These are phyloP conservation scores for Hypoxylon crocopeplum DNA, from an alignment of 495 filamentous ascomycete genomes.

Conservation along the genomic window DNA sequence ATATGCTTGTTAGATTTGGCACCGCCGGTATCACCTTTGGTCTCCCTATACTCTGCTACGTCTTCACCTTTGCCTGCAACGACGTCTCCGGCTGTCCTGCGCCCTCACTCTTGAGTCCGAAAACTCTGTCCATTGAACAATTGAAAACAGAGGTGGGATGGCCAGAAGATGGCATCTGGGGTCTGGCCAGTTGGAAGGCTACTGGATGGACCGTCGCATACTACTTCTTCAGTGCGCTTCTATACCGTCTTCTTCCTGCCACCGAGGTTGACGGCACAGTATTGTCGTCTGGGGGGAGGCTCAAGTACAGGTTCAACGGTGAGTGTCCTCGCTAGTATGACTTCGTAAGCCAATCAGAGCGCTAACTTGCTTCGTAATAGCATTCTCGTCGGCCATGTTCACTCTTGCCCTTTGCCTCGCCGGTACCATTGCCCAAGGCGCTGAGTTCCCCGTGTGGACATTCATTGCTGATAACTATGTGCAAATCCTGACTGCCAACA, in stretches of 20 bases:
- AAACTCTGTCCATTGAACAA: constrained; percentile 69
- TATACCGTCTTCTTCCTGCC: constrained; percentile 82
- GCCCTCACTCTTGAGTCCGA: constrained; percentile 80
- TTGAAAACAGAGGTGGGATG: constrained; percentile 82
- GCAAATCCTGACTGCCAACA: constrained; percentile 81
- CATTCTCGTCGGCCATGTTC: constrained; percentile 76
- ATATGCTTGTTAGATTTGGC: constrained; percentile 66
- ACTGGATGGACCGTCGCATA: constrained; percentile 74
- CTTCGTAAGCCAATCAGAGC: neutral
- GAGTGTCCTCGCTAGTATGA: constrained; percentile 19
- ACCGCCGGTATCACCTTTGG: constrained; percentile 76
- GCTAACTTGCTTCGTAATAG: constrained; percentile 49
- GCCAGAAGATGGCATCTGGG: constrained; percentile 70
- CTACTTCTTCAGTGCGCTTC: constrained; percentile 75
- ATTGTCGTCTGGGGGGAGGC: constrained; percentile 71
- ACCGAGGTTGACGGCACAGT: constrained; percentile 72
- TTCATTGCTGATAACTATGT: constrained; percentile 92
- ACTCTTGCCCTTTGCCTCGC: constrained; percentile 70
- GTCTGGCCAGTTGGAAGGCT: constrained; percentile 66
- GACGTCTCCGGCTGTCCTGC: constrained; percentile 90
- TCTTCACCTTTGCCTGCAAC: constrained; percentile 85
- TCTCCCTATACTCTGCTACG: constrained; percentile 76
- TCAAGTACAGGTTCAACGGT: constrained; percentile 94
- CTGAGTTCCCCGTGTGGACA: constrained; percentile 86
- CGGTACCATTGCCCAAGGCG: constrained; percentile 77